Percentiles rank a stretch among this genome's conserved stretches.
Conservation (phyloP, 768 basidiomycete species). For the Tulasnella calospora region DNA sequence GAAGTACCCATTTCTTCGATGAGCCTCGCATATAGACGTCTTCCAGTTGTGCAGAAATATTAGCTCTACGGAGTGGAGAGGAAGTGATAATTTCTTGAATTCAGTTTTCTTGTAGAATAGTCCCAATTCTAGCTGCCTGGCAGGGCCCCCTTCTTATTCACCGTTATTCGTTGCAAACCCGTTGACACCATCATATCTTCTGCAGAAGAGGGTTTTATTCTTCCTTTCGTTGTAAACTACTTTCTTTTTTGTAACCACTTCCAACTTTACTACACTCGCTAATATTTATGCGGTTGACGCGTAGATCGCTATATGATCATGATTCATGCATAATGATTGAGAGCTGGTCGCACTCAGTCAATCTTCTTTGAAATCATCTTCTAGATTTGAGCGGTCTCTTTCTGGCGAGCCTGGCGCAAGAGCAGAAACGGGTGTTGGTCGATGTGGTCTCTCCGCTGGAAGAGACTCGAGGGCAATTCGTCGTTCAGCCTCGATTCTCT, state of each 20-base stretch:
- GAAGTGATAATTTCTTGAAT: constrained; percentile 4
- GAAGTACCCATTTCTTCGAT: constrained; percentile 14
- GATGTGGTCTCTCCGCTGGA: background rate
- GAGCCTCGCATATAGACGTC: background rate
- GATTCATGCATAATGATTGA: background rate
- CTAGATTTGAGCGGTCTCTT: background rate
- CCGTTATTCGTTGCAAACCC: background rate
- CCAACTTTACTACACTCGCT: background rate
- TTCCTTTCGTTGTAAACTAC: background rate
- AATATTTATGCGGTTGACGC: constrained; percentile 5
- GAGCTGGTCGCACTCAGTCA: background rate
- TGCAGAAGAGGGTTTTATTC: background rate
- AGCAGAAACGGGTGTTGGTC: background rate
- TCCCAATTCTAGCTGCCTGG: background rate
- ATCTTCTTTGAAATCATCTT: background rate
- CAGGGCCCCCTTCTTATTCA: background rate
- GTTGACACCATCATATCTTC: background rate
- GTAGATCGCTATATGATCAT: background rate
- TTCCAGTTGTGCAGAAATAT: background rate
- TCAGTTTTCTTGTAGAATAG: background rate
- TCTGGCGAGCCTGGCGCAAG: background rate
- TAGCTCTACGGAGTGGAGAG: background rate
- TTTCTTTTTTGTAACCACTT: background rate
- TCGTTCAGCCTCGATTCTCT: constrained; percentile 56
- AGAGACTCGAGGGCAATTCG: constrained; percentile 37